Conservation (phyloP, 2,329 filamentous ascomycete species). For the Alternaria arborescens region DNA sequence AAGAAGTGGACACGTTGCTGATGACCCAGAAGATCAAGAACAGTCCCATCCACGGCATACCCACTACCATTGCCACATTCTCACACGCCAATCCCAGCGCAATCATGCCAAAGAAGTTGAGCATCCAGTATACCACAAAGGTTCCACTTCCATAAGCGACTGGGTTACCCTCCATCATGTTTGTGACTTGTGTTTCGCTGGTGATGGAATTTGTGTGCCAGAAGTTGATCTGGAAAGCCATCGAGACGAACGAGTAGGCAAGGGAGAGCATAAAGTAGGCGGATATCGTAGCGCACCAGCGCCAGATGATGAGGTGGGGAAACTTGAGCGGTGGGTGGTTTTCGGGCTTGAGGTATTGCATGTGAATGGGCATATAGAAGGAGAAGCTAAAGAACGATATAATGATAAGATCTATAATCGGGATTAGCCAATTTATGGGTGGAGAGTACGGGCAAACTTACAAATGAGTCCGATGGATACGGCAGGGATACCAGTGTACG, state of each 20-base stretch:
- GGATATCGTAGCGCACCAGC: constrained; percentile 63
- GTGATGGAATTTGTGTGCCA: constrained; percentile 52
- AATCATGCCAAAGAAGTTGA: constrained; percentile 70
- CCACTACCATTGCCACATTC: constrained; percentile 70
- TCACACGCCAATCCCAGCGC: constrained; percentile 70
- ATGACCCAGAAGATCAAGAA: constrained; percentile 76
- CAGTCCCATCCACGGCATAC: constrained; percentile 67
- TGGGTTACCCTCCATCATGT: constrained; percentile 53
- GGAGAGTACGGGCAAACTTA: constrained; percentile 7
- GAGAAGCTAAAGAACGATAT: constrained; percentile 72
- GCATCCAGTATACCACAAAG: constrained; percentile 70
- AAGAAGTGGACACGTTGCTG: constrained; percentile 68
- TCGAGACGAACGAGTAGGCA: constrained; percentile 68
- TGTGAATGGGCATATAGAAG: constrained; percentile 71
- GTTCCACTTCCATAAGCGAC: constrained; percentile 65
- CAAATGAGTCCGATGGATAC: constrained; percentile 70
- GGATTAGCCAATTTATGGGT: background rate
- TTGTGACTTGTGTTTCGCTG: constrained; percentile 54
- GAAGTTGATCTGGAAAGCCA: constrained; percentile 71
- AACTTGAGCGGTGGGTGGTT: constrained; percentile 67
- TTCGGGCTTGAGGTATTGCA: constrained; percentile 64
- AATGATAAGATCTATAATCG: constrained; percentile 64
- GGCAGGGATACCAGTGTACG: constrained; percentile 63
- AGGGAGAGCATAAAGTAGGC: constrained; percentile 70
- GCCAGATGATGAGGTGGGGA: constrained; percentile 66